Conservation (phyloP, 176 grass and related monocot species). For the Eleusine coracana region DNA sequence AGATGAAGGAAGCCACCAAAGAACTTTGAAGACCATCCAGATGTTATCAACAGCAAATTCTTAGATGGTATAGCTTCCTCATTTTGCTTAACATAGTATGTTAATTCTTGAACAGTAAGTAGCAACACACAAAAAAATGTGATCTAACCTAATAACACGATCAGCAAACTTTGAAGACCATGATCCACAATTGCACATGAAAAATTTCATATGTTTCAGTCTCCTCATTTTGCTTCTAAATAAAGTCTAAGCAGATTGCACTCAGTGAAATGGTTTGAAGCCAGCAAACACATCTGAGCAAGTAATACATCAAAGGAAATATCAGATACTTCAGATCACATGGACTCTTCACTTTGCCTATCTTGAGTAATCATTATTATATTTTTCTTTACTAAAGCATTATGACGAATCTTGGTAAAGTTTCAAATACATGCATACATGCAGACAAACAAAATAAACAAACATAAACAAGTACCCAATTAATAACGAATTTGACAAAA, state of each 20-base stretch:
- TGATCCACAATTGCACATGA: conserved; percentile 14
- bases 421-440: neutral
- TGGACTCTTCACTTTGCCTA: no score
- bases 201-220: conserved; percentile 32
- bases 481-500: neutral
- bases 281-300: neutral
- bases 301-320: neutral
- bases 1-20: conserved; percentile 25
- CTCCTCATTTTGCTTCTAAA: conserved; percentile 49
- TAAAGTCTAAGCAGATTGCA: neutral
- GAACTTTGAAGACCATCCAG: conserved; percentile 50
- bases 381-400: no score
- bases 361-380: neutral
- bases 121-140: neutral
- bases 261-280: neutral
- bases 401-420: neutral
- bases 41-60: conserved; percentile 14
- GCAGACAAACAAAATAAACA: neutral
- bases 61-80: conserved; percentile 16
- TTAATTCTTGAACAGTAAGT: neutral
- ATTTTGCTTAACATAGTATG: conserved; percentile 7
- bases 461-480: neutral
- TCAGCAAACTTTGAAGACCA: conserved; percentile 51
- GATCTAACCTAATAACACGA: neutral
- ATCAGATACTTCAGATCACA: neutral